Percentiles rank a stretch among this genome's conserved stretches.
phyloP scores from a whole-genome alignment of 2,329 filamentous ascomycete genomes.

The Aureobasidium sp. region DNA sequence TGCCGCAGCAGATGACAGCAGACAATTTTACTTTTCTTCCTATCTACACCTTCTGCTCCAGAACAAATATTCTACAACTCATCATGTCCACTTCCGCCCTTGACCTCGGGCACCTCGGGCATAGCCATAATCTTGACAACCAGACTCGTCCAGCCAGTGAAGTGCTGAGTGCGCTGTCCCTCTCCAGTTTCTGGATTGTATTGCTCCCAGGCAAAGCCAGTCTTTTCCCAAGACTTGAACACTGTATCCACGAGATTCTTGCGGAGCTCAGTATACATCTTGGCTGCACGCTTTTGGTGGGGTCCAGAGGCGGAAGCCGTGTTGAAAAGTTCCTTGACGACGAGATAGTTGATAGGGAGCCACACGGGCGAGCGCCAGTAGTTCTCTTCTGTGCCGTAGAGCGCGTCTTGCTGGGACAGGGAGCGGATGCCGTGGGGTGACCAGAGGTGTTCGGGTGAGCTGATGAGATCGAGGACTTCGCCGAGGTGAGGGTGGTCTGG shows the following conservation, averaged over 20 bases:
- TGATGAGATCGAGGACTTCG: slow-evolving; percentile 68
- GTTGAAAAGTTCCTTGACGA: slow-evolving; percentile 65
- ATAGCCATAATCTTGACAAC: slow-evolving; percentile 97
- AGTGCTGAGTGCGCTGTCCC: slow-evolving; percentile 95
- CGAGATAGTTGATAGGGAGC: slow-evolving; percentile 94
- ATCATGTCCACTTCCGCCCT: slow-evolving; percentile 34
- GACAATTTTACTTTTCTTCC: not conserved
- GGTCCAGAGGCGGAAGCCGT: slow-evolving; percentile 60
- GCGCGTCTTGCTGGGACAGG: slow-evolving; percentile 71
- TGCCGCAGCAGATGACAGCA: not conserved
- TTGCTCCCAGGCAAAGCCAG: slow-evolving; percentile 97
- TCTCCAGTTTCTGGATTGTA: slow-evolving; percentile 89
- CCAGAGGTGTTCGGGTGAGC: slow-evolving; percentile 80
- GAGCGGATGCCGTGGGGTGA: slow-evolving; percentile 83
- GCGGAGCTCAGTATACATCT: slow-evolving; percentile 69
- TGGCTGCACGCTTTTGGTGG: slow-evolving; percentile 59
- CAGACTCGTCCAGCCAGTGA: slow-evolving; percentile 97
- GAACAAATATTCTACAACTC: slow-evolving; percentile 36
- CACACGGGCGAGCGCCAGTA: slow-evolving; percentile 95
- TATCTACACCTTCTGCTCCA: not conserved
- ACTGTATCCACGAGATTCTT: slow-evolving; percentile 84
- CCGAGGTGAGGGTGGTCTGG: slow-evolving; percentile 68
- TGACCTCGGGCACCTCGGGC: slow-evolving; percentile 54
- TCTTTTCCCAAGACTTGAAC: slow-evolving; percentile 79
- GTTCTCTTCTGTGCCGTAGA: slow-evolving; percentile 88